Evolutionary conservation across 73 alveolate genomes (phyloP).

Genomic region (Stentor roeselii): DNA sequence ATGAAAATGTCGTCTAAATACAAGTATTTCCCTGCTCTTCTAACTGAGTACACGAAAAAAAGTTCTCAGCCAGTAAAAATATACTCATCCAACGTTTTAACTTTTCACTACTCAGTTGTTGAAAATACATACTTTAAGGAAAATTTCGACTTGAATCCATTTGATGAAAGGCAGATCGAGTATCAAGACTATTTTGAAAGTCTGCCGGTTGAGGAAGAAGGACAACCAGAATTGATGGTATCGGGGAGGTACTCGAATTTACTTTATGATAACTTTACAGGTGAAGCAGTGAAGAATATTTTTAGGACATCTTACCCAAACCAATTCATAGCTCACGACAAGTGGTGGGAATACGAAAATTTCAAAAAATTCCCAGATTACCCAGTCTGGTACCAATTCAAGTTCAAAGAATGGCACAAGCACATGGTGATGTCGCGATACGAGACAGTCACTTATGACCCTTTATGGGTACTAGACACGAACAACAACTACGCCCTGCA

Average conservation of each 20-base stretch:
- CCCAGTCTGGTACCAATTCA: background rate
- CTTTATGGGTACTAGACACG: background rate
- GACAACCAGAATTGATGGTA: background rate
- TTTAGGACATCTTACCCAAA: background rate
- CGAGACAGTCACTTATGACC: conserved; percentile 11
- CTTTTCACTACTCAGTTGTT: background rate
- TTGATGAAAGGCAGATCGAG: background rate
- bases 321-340: background rate
- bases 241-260: background rate
- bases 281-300: background rate
- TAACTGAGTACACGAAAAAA: too few relatives aligned
- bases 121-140: background rate
- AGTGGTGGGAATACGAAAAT: conserved; percentile 1
- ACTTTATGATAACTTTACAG: background rate
- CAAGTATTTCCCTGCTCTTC: background rate
- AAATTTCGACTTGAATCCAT: background rate
- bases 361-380: background rate
- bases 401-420: conserved; percentile 2
- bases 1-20: background rate
- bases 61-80: background rate
- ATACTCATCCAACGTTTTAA: too few relatives aligned
- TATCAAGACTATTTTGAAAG: background rate
- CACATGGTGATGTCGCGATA: background rate
- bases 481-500: background rate
- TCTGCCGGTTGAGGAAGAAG: background rate